Evolutionary conservation across 108 stramenopile genomes (phyloP).

Genomic region (Licmophora abbreviata): DNA sequence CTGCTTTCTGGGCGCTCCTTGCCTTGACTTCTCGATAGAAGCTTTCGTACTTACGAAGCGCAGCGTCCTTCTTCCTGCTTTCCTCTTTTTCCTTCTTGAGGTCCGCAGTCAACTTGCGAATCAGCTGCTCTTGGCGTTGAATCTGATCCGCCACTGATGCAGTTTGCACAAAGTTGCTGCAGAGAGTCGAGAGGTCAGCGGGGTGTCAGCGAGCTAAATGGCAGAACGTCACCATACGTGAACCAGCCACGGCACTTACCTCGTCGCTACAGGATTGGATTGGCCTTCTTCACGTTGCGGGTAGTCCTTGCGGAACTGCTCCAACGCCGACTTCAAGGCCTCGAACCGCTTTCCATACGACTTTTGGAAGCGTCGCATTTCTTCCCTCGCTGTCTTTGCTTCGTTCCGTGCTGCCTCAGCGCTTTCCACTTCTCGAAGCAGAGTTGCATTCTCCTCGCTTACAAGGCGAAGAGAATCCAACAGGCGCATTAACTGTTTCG

Average conservation of each 20-base stretch:
- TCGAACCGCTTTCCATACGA: slow-evolving; percentile 59
- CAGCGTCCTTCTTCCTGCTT: slow-evolving; percentile 73
- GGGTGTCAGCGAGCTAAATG: no score
- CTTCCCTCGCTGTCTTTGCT: slow-evolving; percentile 60
- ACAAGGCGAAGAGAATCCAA: slow-evolving; percentile 78
- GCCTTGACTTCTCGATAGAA: slow-evolving; percentile 86
- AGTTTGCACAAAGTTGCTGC: slow-evolving; percentile 22
- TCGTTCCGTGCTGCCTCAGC: slow-evolving; percentile 66
- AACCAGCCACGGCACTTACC: no score
- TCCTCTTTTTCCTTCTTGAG: slow-evolving; percentile 80
- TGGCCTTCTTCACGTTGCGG: slow-evolving; percentile 6
- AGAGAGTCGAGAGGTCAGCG: no score
- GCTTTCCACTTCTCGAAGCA: slow-evolving; percentile 74
- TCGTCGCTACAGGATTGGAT: slow-evolving; percentile 40
- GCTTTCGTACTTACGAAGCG: slow-evolving; percentile 76
- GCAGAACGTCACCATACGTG: no score
- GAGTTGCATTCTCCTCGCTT: slow-evolving; percentile 78
- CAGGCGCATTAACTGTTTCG: slow-evolving; percentile 77
- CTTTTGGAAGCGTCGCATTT: slow-evolving; percentile 64
- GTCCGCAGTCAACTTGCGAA: slow-evolving; percentile 66
- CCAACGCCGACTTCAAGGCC: slow-evolving; percentile 55
- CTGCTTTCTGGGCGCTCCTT: slow-evolving; percentile 71
- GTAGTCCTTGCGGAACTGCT: slow-evolving; percentile 45
- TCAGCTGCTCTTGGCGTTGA: slow-evolving; percentile 54
- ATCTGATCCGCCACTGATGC: neutral